These are phyloP conservation scores for Colletotrichum coccodes DNA, from an alignment of 2,329 filamentous ascomycete genomes.

Conservation along the genomic window DNA sequence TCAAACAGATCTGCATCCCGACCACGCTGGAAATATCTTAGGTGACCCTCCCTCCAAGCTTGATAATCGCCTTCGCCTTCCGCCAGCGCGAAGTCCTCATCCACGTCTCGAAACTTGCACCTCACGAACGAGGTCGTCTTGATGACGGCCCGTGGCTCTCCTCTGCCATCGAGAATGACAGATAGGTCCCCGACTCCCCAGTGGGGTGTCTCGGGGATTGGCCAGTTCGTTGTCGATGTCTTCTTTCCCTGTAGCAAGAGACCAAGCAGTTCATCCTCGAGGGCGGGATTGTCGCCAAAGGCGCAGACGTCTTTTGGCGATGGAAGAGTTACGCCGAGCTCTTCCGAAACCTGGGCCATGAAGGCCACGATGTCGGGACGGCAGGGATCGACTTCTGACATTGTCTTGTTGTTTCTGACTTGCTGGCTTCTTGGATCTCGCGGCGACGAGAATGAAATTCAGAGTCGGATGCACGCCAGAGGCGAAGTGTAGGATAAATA, in stretches of 20 bases:
- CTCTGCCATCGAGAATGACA: not conserved
- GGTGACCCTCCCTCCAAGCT: not conserved
- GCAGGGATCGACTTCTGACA: not conserved
- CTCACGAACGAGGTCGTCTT: not conserved
- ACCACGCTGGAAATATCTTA: not conserved
- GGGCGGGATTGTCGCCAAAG: not conserved
- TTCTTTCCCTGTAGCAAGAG: not conserved
- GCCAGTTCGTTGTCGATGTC: not conserved
- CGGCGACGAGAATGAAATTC: not conserved
- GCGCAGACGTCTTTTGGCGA: not conserved
- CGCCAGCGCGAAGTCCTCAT: not conserved
- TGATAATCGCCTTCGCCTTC: not conserved
- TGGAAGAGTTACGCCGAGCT: not conserved
- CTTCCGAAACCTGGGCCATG: not conserved
- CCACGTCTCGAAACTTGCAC: not conserved
- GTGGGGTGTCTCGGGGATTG: not conserved
- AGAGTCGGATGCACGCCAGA: not conserved
- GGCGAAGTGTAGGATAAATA: not conserved
- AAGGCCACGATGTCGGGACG: not conserved
- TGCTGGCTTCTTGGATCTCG: not conserved
- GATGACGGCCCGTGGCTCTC: not conserved
- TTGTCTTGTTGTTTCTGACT: not conserved
- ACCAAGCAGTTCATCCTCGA: not conserved
- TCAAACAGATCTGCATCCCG: not conserved
- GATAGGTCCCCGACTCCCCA: not conserved